Conservation (phyloP, 106 monocot genomes). For the Acorus calamus region DNA sequence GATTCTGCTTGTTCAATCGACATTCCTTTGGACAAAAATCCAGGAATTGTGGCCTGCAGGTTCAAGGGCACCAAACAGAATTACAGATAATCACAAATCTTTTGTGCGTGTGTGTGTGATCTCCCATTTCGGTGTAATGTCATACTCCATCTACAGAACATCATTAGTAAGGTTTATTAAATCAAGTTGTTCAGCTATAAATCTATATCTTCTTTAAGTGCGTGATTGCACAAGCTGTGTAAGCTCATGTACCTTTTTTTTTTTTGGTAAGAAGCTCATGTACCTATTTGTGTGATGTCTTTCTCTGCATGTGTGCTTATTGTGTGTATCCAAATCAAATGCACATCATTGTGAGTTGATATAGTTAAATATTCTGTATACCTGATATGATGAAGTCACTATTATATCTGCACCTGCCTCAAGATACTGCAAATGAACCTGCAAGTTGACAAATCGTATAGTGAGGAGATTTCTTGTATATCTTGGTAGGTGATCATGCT, state of each 20-base stretch:
- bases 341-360: too few species aligned
- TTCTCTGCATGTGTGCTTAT: too few species aligned
- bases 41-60: conserved; percentile 64
- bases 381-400: conserved; percentile 71
- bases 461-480: background rate
- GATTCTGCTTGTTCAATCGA: conserved; percentile 35
- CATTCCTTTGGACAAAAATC: conserved; percentile 54
- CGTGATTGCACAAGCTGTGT: too few species aligned
- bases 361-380: background rate
- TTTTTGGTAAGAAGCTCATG: background rate
- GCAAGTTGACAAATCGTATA: conserved; percentile 1
- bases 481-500: too few species aligned
- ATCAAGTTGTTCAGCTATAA: too few species aligned
- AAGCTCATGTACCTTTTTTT: too few species aligned
- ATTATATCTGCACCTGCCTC: conserved; percentile 68
- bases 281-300: too few species aligned
- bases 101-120: background rate
- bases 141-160: background rate
- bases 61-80: background rate
- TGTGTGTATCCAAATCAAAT: too few species aligned
- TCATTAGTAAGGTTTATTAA: too few species aligned
- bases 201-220: too few species aligned
- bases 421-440: conserved; percentile 67
- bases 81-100: background rate
- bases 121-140: too few species aligned